phyloP scores from a whole-genome alignment of 176 grass and related monocot species.

The Oryza coarctata region DNA sequence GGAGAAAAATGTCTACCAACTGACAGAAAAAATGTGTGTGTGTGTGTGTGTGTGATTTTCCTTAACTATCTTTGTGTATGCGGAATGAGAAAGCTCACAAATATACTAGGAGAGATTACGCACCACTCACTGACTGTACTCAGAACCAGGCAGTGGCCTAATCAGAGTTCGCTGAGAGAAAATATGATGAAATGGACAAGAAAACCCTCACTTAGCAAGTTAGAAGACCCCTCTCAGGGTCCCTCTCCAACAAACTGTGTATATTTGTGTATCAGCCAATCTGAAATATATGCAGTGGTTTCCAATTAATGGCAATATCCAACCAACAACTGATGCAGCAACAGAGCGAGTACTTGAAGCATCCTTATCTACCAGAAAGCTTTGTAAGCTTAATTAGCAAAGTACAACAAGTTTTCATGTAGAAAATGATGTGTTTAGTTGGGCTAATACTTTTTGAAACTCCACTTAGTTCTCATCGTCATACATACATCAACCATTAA shows the following conservation, averaged over 20 bases:
- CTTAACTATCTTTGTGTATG: constrained; percentile 28
- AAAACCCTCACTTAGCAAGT: constrained; percentile 53
- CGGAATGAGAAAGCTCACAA: constrained; percentile 24
- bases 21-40: constrained; percentile 24
- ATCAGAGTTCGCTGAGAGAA: constrained; percentile 47
- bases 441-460: constrained; percentile 1
- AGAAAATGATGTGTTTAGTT: constrained; percentile 28
- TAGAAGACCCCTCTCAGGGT: constrained; percentile 56
- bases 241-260: constrained; percentile 57
- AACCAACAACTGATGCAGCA: constrained; percentile 52
- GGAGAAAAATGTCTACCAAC: constrained; percentile 26
- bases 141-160: constrained; percentile 22
- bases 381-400: constrained; percentile 37
- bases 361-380: constrained; percentile 37
- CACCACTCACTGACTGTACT: constrained; percentile 9
- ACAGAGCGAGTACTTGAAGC: constrained; percentile 33
- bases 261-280: constrained; percentile 46
- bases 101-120: background rate
- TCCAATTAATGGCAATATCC: constrained; percentile 50
- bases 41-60: constrained; percentile 33
- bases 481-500: constrained; percentile 24
- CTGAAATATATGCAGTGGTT: constrained; percentile 41
- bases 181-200: constrained; percentile 48
- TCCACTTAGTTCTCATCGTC: constrained; percentile 22
- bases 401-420: constrained; percentile 21